Evolutionary conservation across 495 filamentous ascomycete species (phyloP).

Genomic region (Trichoderma asperelloides): DNA sequence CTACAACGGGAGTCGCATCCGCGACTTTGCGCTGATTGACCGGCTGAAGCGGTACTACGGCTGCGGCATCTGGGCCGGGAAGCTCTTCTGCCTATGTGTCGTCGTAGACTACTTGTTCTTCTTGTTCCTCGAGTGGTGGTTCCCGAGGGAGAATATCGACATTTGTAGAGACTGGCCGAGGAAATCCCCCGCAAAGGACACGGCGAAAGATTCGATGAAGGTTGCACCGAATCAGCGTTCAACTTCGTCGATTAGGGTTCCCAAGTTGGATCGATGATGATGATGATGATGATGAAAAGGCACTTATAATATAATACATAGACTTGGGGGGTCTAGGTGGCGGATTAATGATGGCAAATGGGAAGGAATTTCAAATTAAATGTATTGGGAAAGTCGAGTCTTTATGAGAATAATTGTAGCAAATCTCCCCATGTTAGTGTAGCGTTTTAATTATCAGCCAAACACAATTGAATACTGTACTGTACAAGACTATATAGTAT

Average conservation of each 20-base stretch:
- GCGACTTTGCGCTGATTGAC: slow-evolving; percentile 88
- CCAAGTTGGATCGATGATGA: neutral
- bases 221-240: neutral
- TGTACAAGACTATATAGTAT: too few species aligned
- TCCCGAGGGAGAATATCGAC: slow-evolving; percentile 77
- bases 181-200: slow-evolving; percentile 36
- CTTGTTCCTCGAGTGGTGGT: slow-evolving; percentile 77
- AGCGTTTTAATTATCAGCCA: too few species aligned
- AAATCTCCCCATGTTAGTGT: too few species aligned
- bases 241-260: neutral
- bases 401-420: too few species aligned
- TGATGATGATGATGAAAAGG: too few species aligned
- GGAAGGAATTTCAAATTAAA: too few species aligned
- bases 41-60: slow-evolving; percentile 93
- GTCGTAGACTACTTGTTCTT: slow-evolving; percentile 89
- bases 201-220: slow-evolving; percentile 12
- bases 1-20: slow-evolving; percentile 64
- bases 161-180: slow-evolving; percentile 85
- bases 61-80: slow-evolving; percentile 99
- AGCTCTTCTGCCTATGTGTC: slow-evolving; percentile 89
- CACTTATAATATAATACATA: too few species aligned
- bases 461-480: too few species aligned
- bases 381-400: too few species aligned
- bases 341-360: neutral
- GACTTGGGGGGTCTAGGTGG: neutral